These are phyloP conservation scores for Diaporthe vaccinii DNA, from an alignment of 2,329 filamentous ascomycete species.

Conservation along the genomic window DNA sequence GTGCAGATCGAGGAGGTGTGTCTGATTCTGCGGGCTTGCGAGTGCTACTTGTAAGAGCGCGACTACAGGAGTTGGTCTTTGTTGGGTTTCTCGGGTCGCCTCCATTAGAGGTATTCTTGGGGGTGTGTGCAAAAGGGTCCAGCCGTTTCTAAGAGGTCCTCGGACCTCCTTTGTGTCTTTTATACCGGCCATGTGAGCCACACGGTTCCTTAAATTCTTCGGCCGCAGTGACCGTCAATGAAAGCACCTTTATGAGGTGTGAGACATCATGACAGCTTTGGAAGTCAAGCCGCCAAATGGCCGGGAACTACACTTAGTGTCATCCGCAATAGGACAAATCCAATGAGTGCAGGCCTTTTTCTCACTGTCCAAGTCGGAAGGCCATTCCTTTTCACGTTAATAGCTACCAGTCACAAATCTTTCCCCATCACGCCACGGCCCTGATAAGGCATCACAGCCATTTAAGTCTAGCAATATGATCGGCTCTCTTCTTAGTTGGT, in stretches of 20 bases:
- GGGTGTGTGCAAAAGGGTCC: conserved; percentile 10
- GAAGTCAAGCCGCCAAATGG: conserved; percentile 26
- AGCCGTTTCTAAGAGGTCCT: conserved; percentile 16
- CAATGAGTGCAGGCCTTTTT: conserved; percentile 1
- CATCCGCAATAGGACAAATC: conserved; percentile 29
- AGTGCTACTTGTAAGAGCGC: conserved; percentile 33
- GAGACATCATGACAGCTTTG: conserved; percentile 32
- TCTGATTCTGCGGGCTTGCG: conserved; percentile 20
- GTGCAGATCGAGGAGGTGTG: conserved; percentile 1
- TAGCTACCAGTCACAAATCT: not conserved
- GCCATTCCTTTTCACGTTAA: conserved; percentile 23
- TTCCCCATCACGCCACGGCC: conserved; percentile 15
- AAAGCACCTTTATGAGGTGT: conserved; percentile 34
- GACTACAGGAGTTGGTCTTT: conserved; percentile 24
- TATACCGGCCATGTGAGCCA: conserved; percentile 27
- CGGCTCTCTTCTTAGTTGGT: conserved; percentile 88
- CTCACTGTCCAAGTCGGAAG: not conserved
- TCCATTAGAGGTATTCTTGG: conserved; percentile 3
- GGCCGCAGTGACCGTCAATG: conserved; percentile 14
- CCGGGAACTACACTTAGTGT: conserved; percentile 26
- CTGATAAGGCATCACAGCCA: conserved; percentile 68
- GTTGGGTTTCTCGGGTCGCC: conserved; percentile 7
- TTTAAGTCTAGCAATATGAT: conserved; percentile 92
- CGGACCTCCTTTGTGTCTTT: conserved; percentile 31
- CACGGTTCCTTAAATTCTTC: conserved; percentile 24